phyloP scores from a whole-genome alignment of 768 basidiomycete species.

The Lactarius evosmus region DNA sequence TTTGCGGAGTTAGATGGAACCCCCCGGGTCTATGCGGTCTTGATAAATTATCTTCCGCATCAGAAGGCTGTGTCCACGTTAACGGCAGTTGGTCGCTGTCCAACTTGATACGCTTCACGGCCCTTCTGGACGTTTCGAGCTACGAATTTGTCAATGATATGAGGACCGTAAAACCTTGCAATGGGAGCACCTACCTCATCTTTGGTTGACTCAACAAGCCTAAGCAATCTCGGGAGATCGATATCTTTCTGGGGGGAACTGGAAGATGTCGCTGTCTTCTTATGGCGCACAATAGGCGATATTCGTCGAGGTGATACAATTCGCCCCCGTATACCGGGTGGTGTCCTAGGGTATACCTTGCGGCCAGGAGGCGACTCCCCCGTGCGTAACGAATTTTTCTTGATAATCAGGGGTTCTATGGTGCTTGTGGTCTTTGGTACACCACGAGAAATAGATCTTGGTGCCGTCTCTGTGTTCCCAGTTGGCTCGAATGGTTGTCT shows the following conservation, averaged over 20 bases:
- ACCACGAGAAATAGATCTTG: conserved; percentile 39
- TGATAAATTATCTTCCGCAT: conserved; percentile 30
- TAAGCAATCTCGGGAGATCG: conserved; percentile 45
- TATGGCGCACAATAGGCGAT: conserved; percentile 27
- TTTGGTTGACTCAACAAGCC: conserved; percentile 51
- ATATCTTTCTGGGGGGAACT: conserved; percentile 35
- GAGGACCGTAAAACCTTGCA: neutral
- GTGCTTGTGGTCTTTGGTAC: conserved; percentile 39
- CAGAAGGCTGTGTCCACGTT: conserved; percentile 22
- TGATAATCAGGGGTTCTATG: conserved; percentile 79
- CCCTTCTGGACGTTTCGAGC: conserved; percentile 69
- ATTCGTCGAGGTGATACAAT: conserved; percentile 28
- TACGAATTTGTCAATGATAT: conserved; percentile 33
- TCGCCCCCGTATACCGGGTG: conserved; percentile 38
- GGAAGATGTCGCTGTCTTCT: conserved; percentile 8
- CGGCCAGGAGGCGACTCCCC: conserved; percentile 38
- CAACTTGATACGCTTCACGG: conserved; percentile 70
- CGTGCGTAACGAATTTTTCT: conserved; percentile 69
- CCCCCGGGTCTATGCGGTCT: conserved; percentile 55
- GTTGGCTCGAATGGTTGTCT: conserved; percentile 62
- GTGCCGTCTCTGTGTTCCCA: conserved; percentile 51
- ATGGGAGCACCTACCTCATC: conserved; percentile 54
- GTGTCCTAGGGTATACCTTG: conserved; percentile 38
- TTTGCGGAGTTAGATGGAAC: conserved; percentile 46
- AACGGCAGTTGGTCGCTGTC: conserved; percentile 50